Evolutionary conservation across 2,329 filamentous ascomycete species (phyloP).

Genomic region (Exophiala alcalophila): DNA sequence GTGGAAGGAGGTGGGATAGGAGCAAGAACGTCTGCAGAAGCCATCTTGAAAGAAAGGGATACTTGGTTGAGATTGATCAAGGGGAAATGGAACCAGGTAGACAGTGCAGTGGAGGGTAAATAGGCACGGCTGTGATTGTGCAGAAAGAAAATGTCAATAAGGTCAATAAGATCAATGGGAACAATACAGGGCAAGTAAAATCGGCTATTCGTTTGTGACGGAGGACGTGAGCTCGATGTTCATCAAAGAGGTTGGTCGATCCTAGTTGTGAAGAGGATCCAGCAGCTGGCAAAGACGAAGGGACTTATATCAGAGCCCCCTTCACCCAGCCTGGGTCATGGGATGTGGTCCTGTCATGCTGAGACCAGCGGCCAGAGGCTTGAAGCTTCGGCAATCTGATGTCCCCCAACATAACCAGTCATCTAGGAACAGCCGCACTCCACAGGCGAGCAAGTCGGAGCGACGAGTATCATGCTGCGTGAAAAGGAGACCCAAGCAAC

Average conservation of each 20-base stretch:
- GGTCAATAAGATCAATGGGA: neutral
- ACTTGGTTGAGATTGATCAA: no score
- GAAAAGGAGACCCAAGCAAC: conserved; percentile 3
- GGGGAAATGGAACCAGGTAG: no score
- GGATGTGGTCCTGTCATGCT: no score
- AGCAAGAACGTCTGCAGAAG: conserved; percentile 21
- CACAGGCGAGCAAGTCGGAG: conserved; percentile 13
- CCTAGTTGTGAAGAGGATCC: no score
- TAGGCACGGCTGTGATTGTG: no score
- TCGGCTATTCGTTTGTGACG: no score
- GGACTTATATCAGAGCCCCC: conserved; percentile 9
- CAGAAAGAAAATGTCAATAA: neutral
- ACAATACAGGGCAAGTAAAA: neutral
- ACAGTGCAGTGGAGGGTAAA: no score
- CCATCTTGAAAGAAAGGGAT: no score
- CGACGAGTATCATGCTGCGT: no score
- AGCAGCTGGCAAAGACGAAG: neutral
- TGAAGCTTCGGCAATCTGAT: neutral
- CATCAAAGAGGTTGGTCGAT: no score
- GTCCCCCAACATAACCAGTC: conserved; percentile 7
- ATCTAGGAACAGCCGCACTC: conserved; percentile 7
- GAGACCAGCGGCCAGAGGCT: no score
- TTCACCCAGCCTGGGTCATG: neutral
- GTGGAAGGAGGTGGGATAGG: conserved; percentile 6
- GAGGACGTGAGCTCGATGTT: no score